Evolutionary conservation across 768 basidiomycete genomes (phyloP).

Genomic region (Amylocystis lapponica): DNA sequence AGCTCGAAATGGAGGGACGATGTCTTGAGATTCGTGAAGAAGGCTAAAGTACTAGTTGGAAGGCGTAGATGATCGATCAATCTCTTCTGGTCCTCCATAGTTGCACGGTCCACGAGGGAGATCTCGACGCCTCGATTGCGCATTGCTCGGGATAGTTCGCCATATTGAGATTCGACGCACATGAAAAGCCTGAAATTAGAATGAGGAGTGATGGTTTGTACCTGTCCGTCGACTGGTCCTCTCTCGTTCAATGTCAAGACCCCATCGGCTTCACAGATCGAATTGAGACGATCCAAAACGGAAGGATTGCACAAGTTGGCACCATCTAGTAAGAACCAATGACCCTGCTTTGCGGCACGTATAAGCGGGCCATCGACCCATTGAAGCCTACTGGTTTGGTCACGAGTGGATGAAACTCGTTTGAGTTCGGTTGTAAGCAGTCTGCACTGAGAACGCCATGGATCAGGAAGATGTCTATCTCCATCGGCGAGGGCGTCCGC

Average conservation of each 20-base stretch:
- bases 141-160: slow-evolving; percentile 97
- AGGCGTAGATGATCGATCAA: slow-evolving; percentile 46
- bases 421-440: slow-evolving; percentile 18
- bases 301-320: slow-evolving; percentile 95
- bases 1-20: slow-evolving; percentile 1
- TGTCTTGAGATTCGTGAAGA: neutral
- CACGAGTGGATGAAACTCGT: slow-evolving; percentile 17
- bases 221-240: slow-evolving; percentile 71
- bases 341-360: slow-evolving; percentile 76
- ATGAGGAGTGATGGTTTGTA: slow-evolving; percentile 77
- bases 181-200: slow-evolving; percentile 90
- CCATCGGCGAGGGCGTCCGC: slow-evolving; percentile 25
- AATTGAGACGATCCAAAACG: slow-evolving; percentile 93
- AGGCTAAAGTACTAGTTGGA: slow-evolving; percentile 20
- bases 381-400: slow-evolving; percentile 60
- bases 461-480: slow-evolving; percentile 13
- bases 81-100: slow-evolving; percentile 41
- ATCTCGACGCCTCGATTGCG: slow-evolving; percentile 94
- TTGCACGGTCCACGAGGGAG: slow-evolving; percentile 33
- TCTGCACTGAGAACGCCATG: slow-evolving; percentile 4
- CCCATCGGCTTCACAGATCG: slow-evolving; percentile 87
- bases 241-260: slow-evolving; percentile 82
- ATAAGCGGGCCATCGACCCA: slow-evolving; percentile 96
- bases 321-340: slow-evolving; percentile 87
- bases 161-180: slow-evolving; percentile 85